Conservation (phyloP, 2,329 filamentous ascomycete genomes). For the Xylariaceae sp. region DNA sequence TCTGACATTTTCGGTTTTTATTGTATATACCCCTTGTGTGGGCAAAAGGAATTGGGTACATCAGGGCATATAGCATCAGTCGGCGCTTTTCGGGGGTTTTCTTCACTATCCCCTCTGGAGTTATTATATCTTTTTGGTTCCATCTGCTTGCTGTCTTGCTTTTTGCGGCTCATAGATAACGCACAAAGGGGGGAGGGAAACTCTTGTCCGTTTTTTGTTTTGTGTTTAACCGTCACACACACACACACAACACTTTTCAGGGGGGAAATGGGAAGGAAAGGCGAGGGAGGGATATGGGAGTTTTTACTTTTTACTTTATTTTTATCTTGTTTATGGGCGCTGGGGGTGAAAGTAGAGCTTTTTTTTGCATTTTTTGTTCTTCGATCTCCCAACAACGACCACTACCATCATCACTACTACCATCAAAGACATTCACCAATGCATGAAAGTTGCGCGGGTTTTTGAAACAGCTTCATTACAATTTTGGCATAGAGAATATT, state of each 20-base stretch:
- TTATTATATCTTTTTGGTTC: slow-evolving; percentile 14
- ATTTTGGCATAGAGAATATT: slow-evolving; percentile 14
- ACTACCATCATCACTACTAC: neutral
- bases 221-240: neutral
- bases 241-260: neutral
- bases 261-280: neutral
- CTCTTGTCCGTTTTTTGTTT: slow-evolving; percentile 4
- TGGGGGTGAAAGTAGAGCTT: neutral
- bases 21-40: slow-evolving; percentile 33
- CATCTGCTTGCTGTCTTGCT: neutral
- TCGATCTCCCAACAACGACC: neutral
- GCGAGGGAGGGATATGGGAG: neutral
- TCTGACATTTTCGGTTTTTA: slow-evolving; percentile 21
- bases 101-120: neutral
- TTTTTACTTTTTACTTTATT: neutral
- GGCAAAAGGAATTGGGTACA: slow-evolving; percentile 29
- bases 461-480: slow-evolving; percentile 13
- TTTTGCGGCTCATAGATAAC: slow-evolving; percentile 10
- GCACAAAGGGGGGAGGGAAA: neutral
- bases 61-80: slow-evolving; percentile 29
- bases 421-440: neutral
- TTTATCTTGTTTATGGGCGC: neutral
- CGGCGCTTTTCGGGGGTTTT: slow-evolving; percentile 27
- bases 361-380: neutral
- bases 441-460: slow-evolving; percentile 15